Conservation (phyloP, 2,329 filamentous ascomycete genomes). For the Elsinoe ampelina region DNA sequence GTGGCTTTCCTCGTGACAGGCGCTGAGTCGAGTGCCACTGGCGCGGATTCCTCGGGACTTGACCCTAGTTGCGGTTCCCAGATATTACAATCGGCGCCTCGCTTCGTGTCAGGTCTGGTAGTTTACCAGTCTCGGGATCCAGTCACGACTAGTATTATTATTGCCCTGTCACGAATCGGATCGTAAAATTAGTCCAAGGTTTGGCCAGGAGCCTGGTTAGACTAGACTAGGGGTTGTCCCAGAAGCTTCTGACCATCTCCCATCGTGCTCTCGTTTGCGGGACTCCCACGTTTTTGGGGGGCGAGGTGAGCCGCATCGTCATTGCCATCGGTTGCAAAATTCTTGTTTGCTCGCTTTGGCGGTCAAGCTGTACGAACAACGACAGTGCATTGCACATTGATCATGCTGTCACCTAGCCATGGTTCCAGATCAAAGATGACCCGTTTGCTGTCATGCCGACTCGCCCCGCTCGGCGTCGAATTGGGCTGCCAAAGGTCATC, state of each 20-base stretch:
- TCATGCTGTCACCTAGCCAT: not conserved
- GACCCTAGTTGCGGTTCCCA: slow-evolving; percentile 8
- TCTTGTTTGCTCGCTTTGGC: not conserved
- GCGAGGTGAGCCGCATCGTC: slow-evolving; percentile 2
- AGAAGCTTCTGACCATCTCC: not conserved
- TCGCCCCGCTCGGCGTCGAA: not conserved
- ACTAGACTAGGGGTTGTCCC: not conserved
- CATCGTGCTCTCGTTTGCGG: not conserved
- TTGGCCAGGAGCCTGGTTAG: not conserved
- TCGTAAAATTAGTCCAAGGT: slow-evolving; percentile 9
- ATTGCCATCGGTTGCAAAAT: not conserved
- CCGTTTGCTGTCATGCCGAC: not conserved
- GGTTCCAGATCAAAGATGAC: not conserved
- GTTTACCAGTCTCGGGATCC: not conserved
- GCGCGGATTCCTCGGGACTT: slow-evolving; percentile 11
- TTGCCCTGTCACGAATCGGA: slow-evolving; percentile 2
- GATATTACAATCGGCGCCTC: slow-evolving; percentile 11
- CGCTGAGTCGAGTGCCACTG: not conserved
- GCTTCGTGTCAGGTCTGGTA: slow-evolving; percentile 9
- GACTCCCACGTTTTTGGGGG: slow-evolving; percentile 1
- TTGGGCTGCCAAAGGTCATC: not conserved
- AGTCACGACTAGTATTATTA: not conserved
- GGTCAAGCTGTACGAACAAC: not conserved
- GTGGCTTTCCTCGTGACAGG: slow-evolving; percentile 4
- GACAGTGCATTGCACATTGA: not conserved